Evolutionary conservation across 371 early-diverging fungal species (phyloP).

Genomic region (Sporodiniella umbellata): DNA sequence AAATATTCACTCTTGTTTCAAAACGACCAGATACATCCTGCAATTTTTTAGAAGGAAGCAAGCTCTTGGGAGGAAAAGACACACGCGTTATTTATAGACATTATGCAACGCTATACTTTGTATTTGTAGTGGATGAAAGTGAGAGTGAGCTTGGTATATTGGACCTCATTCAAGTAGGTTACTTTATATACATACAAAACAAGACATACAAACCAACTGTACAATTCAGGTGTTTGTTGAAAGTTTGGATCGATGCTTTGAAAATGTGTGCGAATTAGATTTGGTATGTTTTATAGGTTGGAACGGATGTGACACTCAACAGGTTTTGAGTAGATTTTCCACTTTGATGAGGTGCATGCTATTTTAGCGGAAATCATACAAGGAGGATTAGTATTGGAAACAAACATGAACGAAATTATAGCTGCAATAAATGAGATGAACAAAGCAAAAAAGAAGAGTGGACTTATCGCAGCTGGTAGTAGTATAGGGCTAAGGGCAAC

Average conservation of each 20-base stretch:
- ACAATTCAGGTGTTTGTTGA: conserved; percentile 87
- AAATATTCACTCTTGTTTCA: conserved; percentile 80
- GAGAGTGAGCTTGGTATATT: conserved; percentile 95
- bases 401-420: conserved; percentile 63
- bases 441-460: conserved; percentile 45
- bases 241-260: conserved; percentile 87
- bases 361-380: conserved; percentile 75
- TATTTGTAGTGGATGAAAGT: conserved; percentile 88
- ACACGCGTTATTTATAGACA: conserved; percentile 91
- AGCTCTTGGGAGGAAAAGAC: conserved; percentile 79
- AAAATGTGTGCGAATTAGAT: conserved; percentile 96
- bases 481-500: conserved; percentile 37
- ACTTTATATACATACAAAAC: conserved; percentile 20
- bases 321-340: conserved; percentile 58
- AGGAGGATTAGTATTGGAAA: conserved; percentile 76
- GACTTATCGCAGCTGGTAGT: conserved; percentile 32
- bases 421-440: conserved; percentile 58
- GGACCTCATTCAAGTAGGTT: conserved; percentile 84
- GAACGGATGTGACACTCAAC: background rate
- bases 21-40: conserved; percentile 85
- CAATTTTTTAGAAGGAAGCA: conserved; percentile 89
- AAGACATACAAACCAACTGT: background rate
- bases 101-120: conserved; percentile 94
- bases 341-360: conserved; percentile 68
- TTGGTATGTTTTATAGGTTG: conserved; percentile 50